Evolutionary conservation across 2,329 filamentous ascomycete species (phyloP), one percentile per base, ranked within the genome.

Genomic region (Simplicillium sp.): DNA sequence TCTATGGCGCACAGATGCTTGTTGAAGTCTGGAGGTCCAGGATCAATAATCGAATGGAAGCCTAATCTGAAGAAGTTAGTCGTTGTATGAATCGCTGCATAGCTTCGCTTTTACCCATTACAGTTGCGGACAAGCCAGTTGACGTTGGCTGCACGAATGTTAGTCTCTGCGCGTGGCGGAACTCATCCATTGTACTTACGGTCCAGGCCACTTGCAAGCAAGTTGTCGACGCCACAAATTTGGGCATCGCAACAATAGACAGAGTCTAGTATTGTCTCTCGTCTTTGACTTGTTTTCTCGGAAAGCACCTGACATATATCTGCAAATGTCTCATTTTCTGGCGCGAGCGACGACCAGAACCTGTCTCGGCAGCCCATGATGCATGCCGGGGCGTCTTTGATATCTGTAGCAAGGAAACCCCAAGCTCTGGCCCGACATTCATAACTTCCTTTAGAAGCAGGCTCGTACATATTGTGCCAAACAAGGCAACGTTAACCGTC

Each of bases 191-290:
- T 25, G 20, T 25, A 25, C 59, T 37, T 56, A 62, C 73, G 71
- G 51, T 73, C 70, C 52, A 68, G 61, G n/a, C 54, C 57, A 37
- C 43, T 38, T 20, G 46, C 44, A 11, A 44, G 46, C 20, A 58
- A 46, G 38, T 59, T 55, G 40, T 60, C 55, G 35, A 75, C 68
- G 20, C 71, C 72, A 49, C 72, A 77, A 37, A 61, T 60, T 38
- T 60, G 62, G 37, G 64, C 60, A 50, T 75, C 70, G 52, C 73
- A 75, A 53, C 70, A 70, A 50, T 76, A 76, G 16, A 75, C 55
- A 33, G 57, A 51, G 59, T 62, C 66, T 11, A 75, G 59, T n/a
- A 45, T 43, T 7, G 51, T 38, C 34, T 57, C 50, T 18, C 51
- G 20, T 50, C 38, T 52, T 50, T 28, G 54, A 46, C 16, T 44